phyloP scores from a whole-genome alignment of 1,139 yeast genomes.

The Zygotorulaspora mrakii region DNA sequence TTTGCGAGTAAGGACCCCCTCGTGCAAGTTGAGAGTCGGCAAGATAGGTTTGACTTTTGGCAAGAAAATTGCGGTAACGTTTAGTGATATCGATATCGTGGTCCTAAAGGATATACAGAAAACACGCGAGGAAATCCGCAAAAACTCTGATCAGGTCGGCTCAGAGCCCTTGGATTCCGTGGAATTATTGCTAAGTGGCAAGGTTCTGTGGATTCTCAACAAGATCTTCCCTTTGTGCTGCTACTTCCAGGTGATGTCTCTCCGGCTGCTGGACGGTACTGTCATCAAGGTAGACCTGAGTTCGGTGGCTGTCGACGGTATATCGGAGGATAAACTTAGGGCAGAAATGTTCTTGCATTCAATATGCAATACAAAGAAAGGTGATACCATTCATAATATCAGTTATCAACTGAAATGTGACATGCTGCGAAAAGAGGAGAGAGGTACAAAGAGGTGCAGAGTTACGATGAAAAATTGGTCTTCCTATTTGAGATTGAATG shows the following conservation, averaged over 20 bases:
- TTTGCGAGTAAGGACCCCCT: conserved; percentile 11
- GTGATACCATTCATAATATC: conserved; percentile 21
- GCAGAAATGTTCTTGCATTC: conserved; percentile 24
- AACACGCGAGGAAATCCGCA: neutral
- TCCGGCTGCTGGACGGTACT: conserved; percentile 14
- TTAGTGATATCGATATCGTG: conserved; percentile 20
- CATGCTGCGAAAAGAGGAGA: conserved; percentile 9
- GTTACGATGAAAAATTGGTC: conserved; percentile 20
- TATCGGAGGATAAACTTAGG: conserved; percentile 15
- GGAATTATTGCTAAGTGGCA: conserved; percentile 3
- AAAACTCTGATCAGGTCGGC: neutral
- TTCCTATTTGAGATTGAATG: conserved; percentile 18
- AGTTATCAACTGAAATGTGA: conserved; percentile 20
- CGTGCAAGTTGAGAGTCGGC: conserved; percentile 16
- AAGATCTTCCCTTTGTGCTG: conserved; percentile 18
- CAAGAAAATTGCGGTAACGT: conserved; percentile 22
- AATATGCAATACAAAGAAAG: conserved; percentile 13
- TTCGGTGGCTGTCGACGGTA: conserved; percentile 19
- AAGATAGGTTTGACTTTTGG: conserved; percentile 19
- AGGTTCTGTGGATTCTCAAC: conserved; percentile 12
- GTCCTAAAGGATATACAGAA: conserved; percentile 3
- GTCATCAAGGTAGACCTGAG: conserved; percentile 17
- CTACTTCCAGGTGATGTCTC: conserved; percentile 19
- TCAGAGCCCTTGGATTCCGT: conserved; percentile 3
- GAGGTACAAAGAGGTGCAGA: conserved; percentile 5